Base-by-base conservation (phyloP, 768 basidiomycete genomes). In the Crucibulum laeve region DNA sequence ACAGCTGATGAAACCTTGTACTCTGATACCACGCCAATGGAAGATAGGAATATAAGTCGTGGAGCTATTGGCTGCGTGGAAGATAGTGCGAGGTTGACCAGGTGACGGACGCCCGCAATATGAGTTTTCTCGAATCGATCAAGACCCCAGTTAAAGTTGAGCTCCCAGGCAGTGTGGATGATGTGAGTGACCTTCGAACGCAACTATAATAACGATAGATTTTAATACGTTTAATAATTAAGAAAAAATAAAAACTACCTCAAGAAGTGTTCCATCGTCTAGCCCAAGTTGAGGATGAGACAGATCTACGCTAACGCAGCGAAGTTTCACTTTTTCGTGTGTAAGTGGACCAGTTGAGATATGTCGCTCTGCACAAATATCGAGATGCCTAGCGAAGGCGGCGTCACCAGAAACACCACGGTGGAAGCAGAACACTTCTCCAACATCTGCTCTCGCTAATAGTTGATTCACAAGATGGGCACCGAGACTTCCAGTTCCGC, bases 401-500 rank as follows among this genome's bases (percentile, higher is more conserved):
- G 32, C 21, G 23, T 43, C 28, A 4, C n/a, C n/a, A n/a, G 44
- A 36, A 28, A 30, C 17, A n/a, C 23, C 37, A 15, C 61, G 57
- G 42, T 63, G 60, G 11, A 60, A 24, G 1, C 52, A 57, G 28
- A 62, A 64, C 1, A 62, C 45, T 19, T 40, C 47, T 21, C 39
- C 36, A 5, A 64, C 53, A 4, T 21, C 26, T 1, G 47, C 41
- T 1, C 47, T 46, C 24, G 46, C 38, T 6, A 62, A 34, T n/a
- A 67, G 55, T 8, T 38, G 33, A 0, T 51, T 42, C 10, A 68
- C 53, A 8, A 61, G 43, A 38, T 60, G 54, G 6, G 56, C 53
- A 18, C 66, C 63, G 0, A 67, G 53, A 13, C 53, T 56, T 14
- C 65, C 66, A 2, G 66, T 67, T 1, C 59, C 61, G 21, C 66